These are phyloP conservation scores for Scleroderma citrinum DNA, from an alignment of 768 basidiomycete species.

Conservation along the genomic window DNA sequence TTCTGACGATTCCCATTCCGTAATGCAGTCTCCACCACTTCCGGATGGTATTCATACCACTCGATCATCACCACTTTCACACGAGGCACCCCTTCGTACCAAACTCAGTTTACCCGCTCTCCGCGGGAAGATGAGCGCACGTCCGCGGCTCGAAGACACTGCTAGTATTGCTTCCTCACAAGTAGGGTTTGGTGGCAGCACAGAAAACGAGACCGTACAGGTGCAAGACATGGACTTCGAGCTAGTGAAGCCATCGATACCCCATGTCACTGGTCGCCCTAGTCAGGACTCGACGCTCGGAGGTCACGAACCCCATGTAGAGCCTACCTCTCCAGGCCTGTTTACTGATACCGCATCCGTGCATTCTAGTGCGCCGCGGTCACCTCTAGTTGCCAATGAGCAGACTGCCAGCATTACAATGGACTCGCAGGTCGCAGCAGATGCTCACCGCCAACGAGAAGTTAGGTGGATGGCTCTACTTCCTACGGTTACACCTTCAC, in stretches of 20 bases:
- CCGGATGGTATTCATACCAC: conserved; percentile 32
- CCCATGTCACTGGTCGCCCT: conserved; percentile 34
- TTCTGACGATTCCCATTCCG: conserved; percentile 28
- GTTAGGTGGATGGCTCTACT: conserved; percentile 68
- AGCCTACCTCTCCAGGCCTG: conserved; percentile 15
- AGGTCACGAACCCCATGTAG: conserved; percentile 14
- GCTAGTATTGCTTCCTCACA: conserved; percentile 16
- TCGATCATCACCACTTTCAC: conserved; percentile 20
- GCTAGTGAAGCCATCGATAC: conserved; percentile 58
- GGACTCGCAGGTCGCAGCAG: conserved; percentile 27
- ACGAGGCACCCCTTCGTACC: conserved; percentile 38
- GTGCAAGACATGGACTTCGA: conserved; percentile 82
- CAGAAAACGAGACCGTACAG: conserved; percentile 55
- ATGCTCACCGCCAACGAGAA: conserved; percentile 73
- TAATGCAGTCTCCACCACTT: conserved; percentile 35
- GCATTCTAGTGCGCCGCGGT: conserved; percentile 27
- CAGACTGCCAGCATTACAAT: background rate
- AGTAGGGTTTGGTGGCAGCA: conserved; percentile 16
- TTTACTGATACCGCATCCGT: conserved; percentile 39
- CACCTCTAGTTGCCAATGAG: conserved; percentile 15
- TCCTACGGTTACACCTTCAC: conserved; percentile 47
- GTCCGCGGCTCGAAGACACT: conserved; percentile 26
- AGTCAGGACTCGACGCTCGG: conserved; percentile 52
- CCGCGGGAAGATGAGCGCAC: conserved; percentile 34
- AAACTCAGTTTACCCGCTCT: conserved; percentile 70